Conservation (phyloP, 2,329 filamentous ascomycete species). For the Chaetomiaceae sp. region DNA sequence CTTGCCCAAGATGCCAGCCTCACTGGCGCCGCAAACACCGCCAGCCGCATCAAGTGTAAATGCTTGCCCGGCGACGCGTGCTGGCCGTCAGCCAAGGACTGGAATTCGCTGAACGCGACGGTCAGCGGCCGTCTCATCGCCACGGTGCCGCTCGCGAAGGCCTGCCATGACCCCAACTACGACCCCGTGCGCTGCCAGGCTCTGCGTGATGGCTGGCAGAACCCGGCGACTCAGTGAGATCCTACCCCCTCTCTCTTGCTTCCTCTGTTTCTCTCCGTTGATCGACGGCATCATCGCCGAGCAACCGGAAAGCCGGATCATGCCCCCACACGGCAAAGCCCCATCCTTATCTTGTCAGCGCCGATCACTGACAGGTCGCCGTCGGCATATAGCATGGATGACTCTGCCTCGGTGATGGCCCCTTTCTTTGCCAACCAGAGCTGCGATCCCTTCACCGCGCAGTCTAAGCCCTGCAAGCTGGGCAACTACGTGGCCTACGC, state of each 20-base stretch:
- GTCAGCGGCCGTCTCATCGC: conserved; percentile 45
- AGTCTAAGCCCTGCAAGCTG: conserved; percentile 36
- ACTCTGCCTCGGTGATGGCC: conserved; percentile 34
- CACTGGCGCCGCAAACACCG: neutral
- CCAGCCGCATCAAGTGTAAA: conserved; percentile 31
- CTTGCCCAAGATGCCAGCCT: conserved; percentile 5
- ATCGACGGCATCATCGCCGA: too few relatives aligned
- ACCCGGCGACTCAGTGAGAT: conserved; percentile 42
- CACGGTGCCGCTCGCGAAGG: conserved; percentile 37
- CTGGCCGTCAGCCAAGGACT: conserved; percentile 43
- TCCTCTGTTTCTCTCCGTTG: neutral
- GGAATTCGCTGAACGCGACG: conserved; percentile 44
- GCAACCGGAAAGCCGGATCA: too few relatives aligned
- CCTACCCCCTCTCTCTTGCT: neutral
- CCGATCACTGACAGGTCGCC: conserved; percentile 10
- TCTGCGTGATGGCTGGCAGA: conserved; percentile 41
- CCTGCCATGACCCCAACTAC: conserved; percentile 36
- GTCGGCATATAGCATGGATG: conserved; percentile 23
- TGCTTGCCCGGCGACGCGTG: conserved; percentile 45
- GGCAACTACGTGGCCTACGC: conserved; percentile 43
- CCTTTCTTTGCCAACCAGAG: conserved; percentile 37
- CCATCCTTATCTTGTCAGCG: neutral
- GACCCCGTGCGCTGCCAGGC: conserved; percentile 40
- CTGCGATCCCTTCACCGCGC: conserved; percentile 35
- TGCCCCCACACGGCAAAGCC: neutral